Evolutionary conservation across 2,329 filamentous ascomycete genomes (phyloP).

Genomic region (Mollisiaceae sp.): DNA sequence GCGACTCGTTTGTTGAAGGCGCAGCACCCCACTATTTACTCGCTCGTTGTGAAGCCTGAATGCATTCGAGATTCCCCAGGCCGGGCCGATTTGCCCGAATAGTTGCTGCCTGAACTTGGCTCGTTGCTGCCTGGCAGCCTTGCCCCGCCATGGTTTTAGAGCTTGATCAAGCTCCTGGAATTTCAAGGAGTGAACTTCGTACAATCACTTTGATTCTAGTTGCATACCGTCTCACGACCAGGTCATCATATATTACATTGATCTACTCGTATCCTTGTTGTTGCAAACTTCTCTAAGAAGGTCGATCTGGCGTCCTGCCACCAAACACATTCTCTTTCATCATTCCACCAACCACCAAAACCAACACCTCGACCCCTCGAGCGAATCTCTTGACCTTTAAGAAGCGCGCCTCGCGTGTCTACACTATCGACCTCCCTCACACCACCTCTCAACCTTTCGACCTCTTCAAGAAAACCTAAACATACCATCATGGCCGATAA

Average conservation of each 20-base stretch:
- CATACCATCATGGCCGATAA: slow-evolving; percentile 31
- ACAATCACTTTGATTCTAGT: background rate
- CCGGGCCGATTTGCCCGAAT: no score
- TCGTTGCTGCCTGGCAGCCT: background rate
- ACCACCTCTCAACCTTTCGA: background rate
- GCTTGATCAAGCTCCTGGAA: no score
- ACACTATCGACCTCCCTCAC: background rate
- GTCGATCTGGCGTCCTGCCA: background rate
- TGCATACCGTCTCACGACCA: background rate
- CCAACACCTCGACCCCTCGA: no score
- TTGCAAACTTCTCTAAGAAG: background rate
- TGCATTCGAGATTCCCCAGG: background rate
- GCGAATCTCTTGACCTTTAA: no score
- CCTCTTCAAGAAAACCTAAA: background rate
- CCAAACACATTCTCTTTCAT: background rate
- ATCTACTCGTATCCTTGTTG: background rate
- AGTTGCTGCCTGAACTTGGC: no score
- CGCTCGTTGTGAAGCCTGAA: slow-evolving; percentile 22
- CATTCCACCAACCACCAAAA: no score
- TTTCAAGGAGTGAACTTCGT: no score
- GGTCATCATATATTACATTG: background rate
- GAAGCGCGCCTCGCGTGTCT: no score
- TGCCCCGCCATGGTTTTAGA: no score
- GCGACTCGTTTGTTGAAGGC: slow-evolving; percentile 20
- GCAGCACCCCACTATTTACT: slow-evolving; percentile 27